phyloP scores from a whole-genome alignment of 2,329 filamentous ascomycete species.

The Fusarium protoensiforme region DNA sequence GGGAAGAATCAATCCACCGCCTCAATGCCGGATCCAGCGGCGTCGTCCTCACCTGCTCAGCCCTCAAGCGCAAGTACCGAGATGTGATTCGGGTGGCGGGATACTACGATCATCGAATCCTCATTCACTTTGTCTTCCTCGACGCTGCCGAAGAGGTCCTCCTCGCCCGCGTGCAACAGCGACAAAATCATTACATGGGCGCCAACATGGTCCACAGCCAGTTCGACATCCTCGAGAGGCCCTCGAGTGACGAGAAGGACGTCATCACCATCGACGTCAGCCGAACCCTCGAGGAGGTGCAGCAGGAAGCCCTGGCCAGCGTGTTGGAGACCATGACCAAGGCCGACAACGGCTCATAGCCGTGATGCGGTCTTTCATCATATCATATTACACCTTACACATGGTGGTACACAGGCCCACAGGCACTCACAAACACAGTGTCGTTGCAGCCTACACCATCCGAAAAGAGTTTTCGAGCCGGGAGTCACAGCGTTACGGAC shows the following conservation, averaged over 20 bases:
- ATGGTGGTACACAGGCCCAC: not conserved
- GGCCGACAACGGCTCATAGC: slow-evolving; percentile 34
- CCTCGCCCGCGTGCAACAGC: slow-evolving; percentile 76
- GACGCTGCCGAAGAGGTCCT: slow-evolving; percentile 80
- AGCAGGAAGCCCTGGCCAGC: slow-evolving; percentile 66
- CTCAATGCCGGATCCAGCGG: slow-evolving; percentile 70
- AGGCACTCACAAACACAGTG: not conserved
- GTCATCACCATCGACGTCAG: slow-evolving; percentile 78
- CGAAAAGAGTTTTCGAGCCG: slow-evolving; percentile 35
- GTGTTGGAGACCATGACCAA: slow-evolving; percentile 64
- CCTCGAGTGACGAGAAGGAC: slow-evolving; percentile 75
- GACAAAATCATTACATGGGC: slow-evolving; percentile 94
- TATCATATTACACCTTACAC: not conserved
- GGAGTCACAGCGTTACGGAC: slow-evolving; percentile 42
- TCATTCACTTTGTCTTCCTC: slow-evolving; percentile 93
- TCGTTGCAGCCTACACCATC: slow-evolving; percentile 11
- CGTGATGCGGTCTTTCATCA: not conserved
- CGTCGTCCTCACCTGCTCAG: slow-evolving; percentile 96
- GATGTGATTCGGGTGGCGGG: slow-evolving; percentile 87
- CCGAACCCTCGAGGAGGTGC: slow-evolving; percentile 67
- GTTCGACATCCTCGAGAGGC: slow-evolving; percentile 87
- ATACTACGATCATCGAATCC: slow-evolving; percentile 78
- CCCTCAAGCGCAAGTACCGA: slow-evolving; percentile 95
- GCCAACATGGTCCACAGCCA: slow-evolving; percentile 95
- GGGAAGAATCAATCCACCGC: slow-evolving; percentile 71